phyloP scores from a whole-genome alignment of 768 basidiomycete species.

The Agrocybe chaxingu region DNA sequence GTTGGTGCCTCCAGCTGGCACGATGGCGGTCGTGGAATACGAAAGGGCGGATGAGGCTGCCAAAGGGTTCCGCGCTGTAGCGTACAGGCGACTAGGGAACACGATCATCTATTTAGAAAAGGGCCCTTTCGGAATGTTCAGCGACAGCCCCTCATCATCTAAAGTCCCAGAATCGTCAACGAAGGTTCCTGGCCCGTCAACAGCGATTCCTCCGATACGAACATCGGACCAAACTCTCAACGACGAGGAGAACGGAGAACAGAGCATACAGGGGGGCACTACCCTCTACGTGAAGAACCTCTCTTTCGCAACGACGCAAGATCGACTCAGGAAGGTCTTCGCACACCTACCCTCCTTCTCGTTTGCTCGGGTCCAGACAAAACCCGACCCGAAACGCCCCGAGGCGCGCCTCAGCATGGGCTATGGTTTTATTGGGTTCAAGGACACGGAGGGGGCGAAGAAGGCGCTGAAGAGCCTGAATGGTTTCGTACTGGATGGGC shows the following conservation, averaged over 20 bases:
- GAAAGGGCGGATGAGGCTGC: constrained; percentile 65
- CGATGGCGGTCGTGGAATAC: constrained; percentile 90
- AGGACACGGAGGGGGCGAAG: constrained; percentile 66
- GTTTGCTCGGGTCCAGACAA: constrained; percentile 89
- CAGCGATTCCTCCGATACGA: constrained; percentile 3
- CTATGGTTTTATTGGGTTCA: constrained; percentile 94
- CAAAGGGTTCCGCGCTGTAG: constrained; percentile 76
- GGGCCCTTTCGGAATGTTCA: constrained; percentile 84
- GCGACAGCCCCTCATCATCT: constrained; percentile 31
- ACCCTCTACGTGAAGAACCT: constrained; percentile 96
- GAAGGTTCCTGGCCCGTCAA: not conserved
- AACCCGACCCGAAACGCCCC: constrained; percentile 78
- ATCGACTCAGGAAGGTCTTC: constrained; percentile 67
- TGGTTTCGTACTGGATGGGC: constrained; percentile 84
- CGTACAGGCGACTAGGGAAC: constrained; percentile 86
- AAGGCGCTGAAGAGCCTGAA: constrained; percentile 75
- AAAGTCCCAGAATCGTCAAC: constrained; percentile 3
- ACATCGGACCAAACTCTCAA: constrained; percentile 11
- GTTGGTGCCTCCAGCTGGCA: constrained; percentile 88
- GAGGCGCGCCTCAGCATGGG: constrained; percentile 81
- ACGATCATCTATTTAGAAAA: constrained; percentile 91
- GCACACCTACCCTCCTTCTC: constrained; percentile 73
- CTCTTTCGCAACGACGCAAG: constrained; percentile 85
- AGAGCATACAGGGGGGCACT: constrained; percentile 57
- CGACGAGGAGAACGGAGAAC: constrained; percentile 39